Base-by-base conservation (phyloP, 129 eudicot genomes). In the Scalesia atractyloides region DNA sequence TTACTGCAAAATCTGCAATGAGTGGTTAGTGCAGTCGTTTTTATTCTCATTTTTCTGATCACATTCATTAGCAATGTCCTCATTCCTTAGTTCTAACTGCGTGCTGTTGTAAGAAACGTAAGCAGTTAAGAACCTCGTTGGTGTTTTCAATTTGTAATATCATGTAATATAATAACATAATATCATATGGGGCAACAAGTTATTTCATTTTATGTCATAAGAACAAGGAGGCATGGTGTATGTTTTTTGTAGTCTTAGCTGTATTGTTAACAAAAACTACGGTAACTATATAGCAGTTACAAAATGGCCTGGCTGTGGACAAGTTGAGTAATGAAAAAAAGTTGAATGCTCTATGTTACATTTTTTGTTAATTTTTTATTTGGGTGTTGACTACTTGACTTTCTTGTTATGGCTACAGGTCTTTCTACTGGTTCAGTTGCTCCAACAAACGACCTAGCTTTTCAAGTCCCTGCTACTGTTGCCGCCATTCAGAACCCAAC, bases 401-500 rank as follows among this genome's bases (percentile, higher is more conserved):
- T 60, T 7, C 7, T 30, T 30, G n/a, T 60, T 33, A 15, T 60
- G 59, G 48, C 76, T 16, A 61, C 86, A 90, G 91, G 97, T 10
- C 84, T 81, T 72, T 82, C 94, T n/a, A 37, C 94, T 44, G 75
- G 79, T 51, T 72, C 92, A 24, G 76, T 90, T 34, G 41, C 88
- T 17, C 84, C 96, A 54, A 80, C 83, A 75, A 78, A 81, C 9
- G 86, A 90, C 52, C 24, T 69, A 10, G 84, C 83, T n/a, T 66
- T 83, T 24, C 86, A 81, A 30, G 26, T 79, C 72, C 84, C 92
- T 6, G 67, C 92, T 14, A 86, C 91, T 17, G 78, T 83, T 59
- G 81, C 83, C 9, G 91, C 91, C 66, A 67, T 86, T 43, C 81
- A 82, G 74, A 83, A 81, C 73, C 87, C 91, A 18, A 80, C 83